Evolutionary conservation across 257 asterid species (phyloP), one percentile per base, ranked within the genome.

Genomic region (Gentiana straminea): DNA sequence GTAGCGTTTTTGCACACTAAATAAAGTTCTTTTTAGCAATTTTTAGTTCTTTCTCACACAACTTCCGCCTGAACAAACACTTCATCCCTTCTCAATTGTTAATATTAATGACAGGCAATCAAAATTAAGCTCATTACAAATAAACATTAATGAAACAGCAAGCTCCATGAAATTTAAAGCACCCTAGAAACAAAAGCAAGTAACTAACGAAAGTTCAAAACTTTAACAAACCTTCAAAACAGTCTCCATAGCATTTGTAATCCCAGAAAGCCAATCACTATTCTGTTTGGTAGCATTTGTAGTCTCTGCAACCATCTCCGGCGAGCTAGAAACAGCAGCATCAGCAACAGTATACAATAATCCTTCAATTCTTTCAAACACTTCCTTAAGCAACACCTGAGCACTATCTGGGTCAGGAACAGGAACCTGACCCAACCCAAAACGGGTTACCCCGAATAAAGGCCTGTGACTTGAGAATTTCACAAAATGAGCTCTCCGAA

Each of bases 251-350:
- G 82, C 84, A 72, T 75, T 81, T 24, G 94, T 85, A 55, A 92
- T 83, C 80, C 99, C 97, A 67, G 95, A 83, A 66, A 92, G 89
- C 99, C 99, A 92, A 70, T 92, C 97, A 70, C 79, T 75, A 10
- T 41, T 41, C 70, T 88, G 85, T 70, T 90, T 82, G 10, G 77
- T 66, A 46, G 82, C 49, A 38, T 63, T 43, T 13, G 54, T 6
- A 45, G 52, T 35, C 45, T 73, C 81, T 33, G 55, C n/a, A 72
- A 80, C 80, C 1, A 80, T 48, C 63, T 81, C 90, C 7, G 80
- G 45, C 57, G 93, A 76, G 71, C 49, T 63, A 37, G 74, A 68
- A 55, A 88, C 94, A 2, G 94, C 88, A 55, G 94, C 95, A 73
- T 92, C 99, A 58, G 99, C 97, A 67, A 92, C 13, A 34, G 97